Base-by-base conservation (phyloP, 2,329 filamentous ascomycete species). In the Pseudogymnoascus destructans region DNA sequence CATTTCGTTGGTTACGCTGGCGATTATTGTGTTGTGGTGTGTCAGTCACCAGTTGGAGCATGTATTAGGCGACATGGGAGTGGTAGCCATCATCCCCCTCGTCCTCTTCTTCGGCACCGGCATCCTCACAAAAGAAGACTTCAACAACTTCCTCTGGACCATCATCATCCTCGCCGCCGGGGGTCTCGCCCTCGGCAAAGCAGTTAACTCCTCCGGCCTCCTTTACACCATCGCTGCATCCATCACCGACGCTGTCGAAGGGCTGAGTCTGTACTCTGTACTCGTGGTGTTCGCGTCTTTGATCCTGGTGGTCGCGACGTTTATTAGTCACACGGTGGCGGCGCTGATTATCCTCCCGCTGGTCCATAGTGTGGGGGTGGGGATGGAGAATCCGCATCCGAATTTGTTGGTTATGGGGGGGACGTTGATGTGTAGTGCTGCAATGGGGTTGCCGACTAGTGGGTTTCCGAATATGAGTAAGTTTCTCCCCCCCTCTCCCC, bases 101-200 rank as follows among this genome's bases (percentile, higher is more conserved):
- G 87, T 95, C 2, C 77, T 96, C 40, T 98, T 98, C 79, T 98
- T 98, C 66, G 93, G 93, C 58, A 91, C 90, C 1, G 93, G 93
- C 9, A 92, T 97, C 64, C 77, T 98, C 30, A 97, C 91, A 55
- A 98, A 97, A 73, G 93, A 97, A 73, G 93, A 98, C 73, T 98
- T 98, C 70, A 98, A 98, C 77, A 98, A 98, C 72, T 98, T 98
- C 72, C 86, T 96, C 36, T 98, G 93, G 93, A 98, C 95, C 17
- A 98, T 98, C 72, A 96, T 98, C 72, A 97, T 98, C 67, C 84
- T 98, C 17, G 93, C 93, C 0, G 92, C 93, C 0, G 93, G 93
- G 52, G 93, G 93, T 6, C 75, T 98, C 32, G 90, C 90, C 1
- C 82, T 98, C 0, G 93, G 93, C 59, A 96, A 95, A 71, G 88